These are phyloP conservation scores for Leccinellum rugosiceps DNA, from an alignment of 768 basidiomycete species.

Conservation along the genomic window DNA sequence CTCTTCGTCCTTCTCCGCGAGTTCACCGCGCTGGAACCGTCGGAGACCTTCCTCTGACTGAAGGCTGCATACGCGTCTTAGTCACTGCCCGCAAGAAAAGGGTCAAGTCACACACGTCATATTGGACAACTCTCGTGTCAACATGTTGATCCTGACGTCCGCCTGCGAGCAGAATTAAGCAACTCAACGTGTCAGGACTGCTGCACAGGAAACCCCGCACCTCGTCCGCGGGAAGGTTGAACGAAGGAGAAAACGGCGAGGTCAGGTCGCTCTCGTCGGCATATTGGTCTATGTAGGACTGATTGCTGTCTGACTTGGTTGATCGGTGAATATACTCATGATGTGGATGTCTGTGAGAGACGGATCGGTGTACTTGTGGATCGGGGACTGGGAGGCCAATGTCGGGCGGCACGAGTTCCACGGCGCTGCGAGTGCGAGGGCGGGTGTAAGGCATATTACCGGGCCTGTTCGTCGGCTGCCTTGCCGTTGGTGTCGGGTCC, in stretches of 20 bases:
- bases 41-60: slow-evolving; percentile 60
- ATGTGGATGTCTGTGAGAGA: slow-evolving; percentile 35
- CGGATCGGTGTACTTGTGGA: slow-evolving; percentile 47
- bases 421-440: slow-evolving; percentile 39
- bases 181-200: slow-evolving; percentile 2
- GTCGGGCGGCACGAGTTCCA: slow-evolving; percentile 24
- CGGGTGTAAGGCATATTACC: slow-evolving; percentile 25
- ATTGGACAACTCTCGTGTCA: slow-evolving; percentile 35
- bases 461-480: slow-evolving; percentile 20
- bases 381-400: slow-evolving; percentile 46
- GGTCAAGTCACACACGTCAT: slow-evolving; percentile 36
- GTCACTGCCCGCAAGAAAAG: slow-evolving; percentile 2
- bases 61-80: slow-evolving; percentile 39
- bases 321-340: slow-evolving; percentile 35
- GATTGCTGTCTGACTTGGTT: slow-evolving; percentile 38
- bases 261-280: slow-evolving; percentile 19
- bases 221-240: slow-evolving; percentile 34
- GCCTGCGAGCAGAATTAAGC: slow-evolving; percentile 21
- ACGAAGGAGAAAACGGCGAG: slow-evolving; percentile 35
- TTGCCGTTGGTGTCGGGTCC: slow-evolving; percentile 30
- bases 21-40: slow-evolving; percentile 64
- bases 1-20: slow-evolving; percentile 68
- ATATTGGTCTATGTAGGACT: slow-evolving; percentile 12
- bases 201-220: slow-evolving; percentile 34
- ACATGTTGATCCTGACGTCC: slow-evolving; percentile 22